Evolutionary conservation across 441 rosid species (phyloP).

Genomic region (Brassica hybrid): DNA sequence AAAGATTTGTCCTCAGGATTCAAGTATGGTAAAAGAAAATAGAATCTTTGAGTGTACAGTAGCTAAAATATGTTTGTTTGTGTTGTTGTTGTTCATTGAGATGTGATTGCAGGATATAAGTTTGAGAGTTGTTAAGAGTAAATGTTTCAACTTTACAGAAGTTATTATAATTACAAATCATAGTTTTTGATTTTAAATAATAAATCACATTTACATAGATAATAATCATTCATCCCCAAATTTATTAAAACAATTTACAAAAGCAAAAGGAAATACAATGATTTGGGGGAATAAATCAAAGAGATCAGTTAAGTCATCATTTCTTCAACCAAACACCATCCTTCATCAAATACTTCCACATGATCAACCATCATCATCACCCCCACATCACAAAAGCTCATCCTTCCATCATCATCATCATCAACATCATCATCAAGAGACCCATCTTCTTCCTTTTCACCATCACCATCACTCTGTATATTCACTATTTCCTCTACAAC

Average conservation of each 20-base stretch:
- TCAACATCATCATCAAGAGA: background rate
- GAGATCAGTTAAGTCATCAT: conserved; percentile 40
- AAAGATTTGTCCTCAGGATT: conserved; percentile 32
- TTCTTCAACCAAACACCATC: conserved; percentile 64
- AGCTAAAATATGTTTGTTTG: background rate
- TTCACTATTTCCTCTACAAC: conserved; percentile 29
- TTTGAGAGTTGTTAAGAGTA: conserved; percentile 5
- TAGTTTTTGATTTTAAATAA: conserved; percentile 2
- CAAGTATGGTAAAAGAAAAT: conserved; percentile 10
- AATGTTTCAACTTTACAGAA: conserved; percentile 21
- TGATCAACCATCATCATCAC: conserved; percentile 8
- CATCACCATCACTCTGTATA: conserved; percentile 10
- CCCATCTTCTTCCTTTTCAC: background rate
- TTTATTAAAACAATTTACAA: conserved; percentile 29
- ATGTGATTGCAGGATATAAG: conserved; percentile 14
- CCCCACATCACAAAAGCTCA: conserved; percentile 49
- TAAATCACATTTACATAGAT: conserved; percentile 2
- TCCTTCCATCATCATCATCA: conserved; percentile 30
- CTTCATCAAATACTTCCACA: conserved; percentile 54
- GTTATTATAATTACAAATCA: background rate
- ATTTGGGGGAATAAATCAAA: conserved; percentile 29
- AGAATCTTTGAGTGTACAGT: conserved; percentile 40
- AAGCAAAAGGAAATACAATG: conserved; percentile 28
- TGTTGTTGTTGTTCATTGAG: background rate
- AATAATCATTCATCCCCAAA: conserved; percentile 22